phyloP scores from a whole-genome alignment of 75 land plant species.

The Pinus tabuliformis region DNA sequence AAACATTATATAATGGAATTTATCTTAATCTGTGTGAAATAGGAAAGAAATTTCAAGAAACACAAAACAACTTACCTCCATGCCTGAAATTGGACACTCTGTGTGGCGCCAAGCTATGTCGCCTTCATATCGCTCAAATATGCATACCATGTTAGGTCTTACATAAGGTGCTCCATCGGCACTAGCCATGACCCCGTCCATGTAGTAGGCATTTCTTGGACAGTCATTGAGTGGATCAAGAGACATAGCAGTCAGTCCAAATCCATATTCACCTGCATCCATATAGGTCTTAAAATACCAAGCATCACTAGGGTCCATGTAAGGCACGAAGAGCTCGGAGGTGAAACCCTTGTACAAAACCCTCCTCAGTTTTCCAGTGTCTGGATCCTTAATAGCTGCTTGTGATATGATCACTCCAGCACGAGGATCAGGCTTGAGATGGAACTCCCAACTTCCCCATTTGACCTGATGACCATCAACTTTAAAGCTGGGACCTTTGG shows the following conservation, averaged over 20 bases:
- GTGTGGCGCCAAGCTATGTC: conserved; percentile 86
- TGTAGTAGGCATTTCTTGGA: conserved; percentile 72
- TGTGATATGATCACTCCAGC: conserved; percentile 66
- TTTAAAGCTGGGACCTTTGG: conserved; percentile 74
- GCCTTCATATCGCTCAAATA: conserved; percentile 86
- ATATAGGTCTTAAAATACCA: conserved; percentile 93
- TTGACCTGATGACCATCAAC: conserved; percentile 55
- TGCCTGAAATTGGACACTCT: conserved; percentile 58
- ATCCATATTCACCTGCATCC: conserved; percentile 92
- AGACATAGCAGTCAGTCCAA: conserved; percentile 65
- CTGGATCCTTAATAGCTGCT: conserved; percentile 49
- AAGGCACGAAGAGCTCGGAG: conserved; percentile 88
- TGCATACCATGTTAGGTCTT: conserved; percentile 65
- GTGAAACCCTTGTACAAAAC: conserved; percentile 80
- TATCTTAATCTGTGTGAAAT: neutral
- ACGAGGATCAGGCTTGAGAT: conserved; percentile 70
- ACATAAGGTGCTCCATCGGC: conserved; percentile 74
- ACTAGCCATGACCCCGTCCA: conserved; percentile 70
- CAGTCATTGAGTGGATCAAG: conserved; percentile 92
- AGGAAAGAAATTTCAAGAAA: too few relatives aligned
- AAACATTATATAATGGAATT: neutral
- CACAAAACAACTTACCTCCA: conserved; percentile 29
- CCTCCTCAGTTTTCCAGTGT: conserved; percentile 41
- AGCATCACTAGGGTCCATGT: conserved; percentile 84
- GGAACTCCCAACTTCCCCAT: conserved; percentile 94